Conservation (phyloP, 1,284 basidiomycete species). For the Marasmius tenuissimus region DNA sequence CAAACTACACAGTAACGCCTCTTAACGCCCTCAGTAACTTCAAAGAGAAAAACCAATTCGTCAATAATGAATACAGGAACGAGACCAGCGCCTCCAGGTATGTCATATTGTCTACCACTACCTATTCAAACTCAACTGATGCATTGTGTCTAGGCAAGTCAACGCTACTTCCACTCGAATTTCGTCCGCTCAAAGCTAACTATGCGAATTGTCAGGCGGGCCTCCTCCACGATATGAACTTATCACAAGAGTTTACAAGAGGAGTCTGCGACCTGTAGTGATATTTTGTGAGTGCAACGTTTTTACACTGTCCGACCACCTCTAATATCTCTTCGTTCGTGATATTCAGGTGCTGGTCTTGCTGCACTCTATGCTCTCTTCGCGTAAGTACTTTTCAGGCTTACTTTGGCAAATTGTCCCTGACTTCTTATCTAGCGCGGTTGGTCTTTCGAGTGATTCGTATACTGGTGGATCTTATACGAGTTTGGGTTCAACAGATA, state of each 20-base stretch:
- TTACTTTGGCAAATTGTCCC: constrained; percentile 2
- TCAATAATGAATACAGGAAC: neutral
- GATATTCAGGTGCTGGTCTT: constrained; percentile 41
- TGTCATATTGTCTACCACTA: neutral
- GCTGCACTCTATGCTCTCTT: constrained; percentile 59
- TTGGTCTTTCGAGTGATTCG: constrained; percentile 31
- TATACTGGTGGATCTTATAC: neutral
- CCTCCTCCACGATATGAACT: neutral
- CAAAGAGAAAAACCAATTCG: neutral
- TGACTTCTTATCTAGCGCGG: constrained; percentile 40
- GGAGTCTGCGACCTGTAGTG: constrained; percentile 60
- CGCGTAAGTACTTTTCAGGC: constrained; percentile 43
- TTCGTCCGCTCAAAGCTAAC: no score
- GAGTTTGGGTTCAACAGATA: constrained; percentile 39
- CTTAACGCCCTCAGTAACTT: neutral
- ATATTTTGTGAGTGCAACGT: constrained; percentile 45
- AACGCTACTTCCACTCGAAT: neutral
- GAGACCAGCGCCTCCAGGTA: constrained; percentile 1
- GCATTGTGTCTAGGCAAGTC: neutral
- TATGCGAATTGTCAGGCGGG: neutral
- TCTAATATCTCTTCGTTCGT: neutral
- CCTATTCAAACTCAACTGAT: neutral
- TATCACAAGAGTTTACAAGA: constrained; percentile 7
- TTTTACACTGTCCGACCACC: neutral
- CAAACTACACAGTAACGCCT: neutral